Base-by-base conservation (phyloP, 768 basidiomycete species). In the Trametopsis cervina region DNA sequence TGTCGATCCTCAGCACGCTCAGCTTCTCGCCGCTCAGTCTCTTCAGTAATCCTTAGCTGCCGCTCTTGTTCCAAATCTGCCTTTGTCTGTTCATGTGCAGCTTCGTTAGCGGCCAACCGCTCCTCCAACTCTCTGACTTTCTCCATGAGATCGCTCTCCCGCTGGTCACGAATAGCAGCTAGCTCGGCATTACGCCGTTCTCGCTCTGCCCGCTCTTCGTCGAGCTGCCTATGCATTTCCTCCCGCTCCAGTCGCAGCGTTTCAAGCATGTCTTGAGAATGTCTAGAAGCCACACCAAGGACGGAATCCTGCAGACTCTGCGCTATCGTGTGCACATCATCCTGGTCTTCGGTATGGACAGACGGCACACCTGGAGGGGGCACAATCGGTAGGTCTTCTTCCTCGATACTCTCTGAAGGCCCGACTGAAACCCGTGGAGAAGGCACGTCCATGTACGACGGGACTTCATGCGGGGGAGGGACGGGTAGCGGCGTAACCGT, bases 71-170 rank as follows among this genome's bases (percentile, higher is more conserved):
- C 53, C 27, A 46, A 40, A 17, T 46, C 43, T 13, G 62, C 71
- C 21, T 77, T 76, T 4, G 78, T 86, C 37, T 69, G 68, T 42
- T 82, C 53, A 23, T 42, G 33, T 23, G 50, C 44, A 12, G 62
- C 71, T 17, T 77, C 76, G 5, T 78, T 67, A 4, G 66, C 69
- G 4, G 72, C 70, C 4, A 88, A 66, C 54, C 89, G 82, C 3
- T 78, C 77, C 55, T 87, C 81, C 27, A 89, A 66, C 4, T 73
- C 73, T 20, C 62, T 63, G 23, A 85, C 80, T n/a, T 78, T 74
- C 13, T 69, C 69, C 22, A 77, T 71, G 49, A 76, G 72, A 38
- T 78, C 77, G 43, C 58, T 58, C 23, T 61, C 52, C 44, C 56
- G 49, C 4, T 61, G 69, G 36, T 58, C 63, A 9, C 75, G 70